phyloP scores from a whole-genome alignment of 768 basidiomycete genomes.

The Chlorophyllum brunneum region DNA sequence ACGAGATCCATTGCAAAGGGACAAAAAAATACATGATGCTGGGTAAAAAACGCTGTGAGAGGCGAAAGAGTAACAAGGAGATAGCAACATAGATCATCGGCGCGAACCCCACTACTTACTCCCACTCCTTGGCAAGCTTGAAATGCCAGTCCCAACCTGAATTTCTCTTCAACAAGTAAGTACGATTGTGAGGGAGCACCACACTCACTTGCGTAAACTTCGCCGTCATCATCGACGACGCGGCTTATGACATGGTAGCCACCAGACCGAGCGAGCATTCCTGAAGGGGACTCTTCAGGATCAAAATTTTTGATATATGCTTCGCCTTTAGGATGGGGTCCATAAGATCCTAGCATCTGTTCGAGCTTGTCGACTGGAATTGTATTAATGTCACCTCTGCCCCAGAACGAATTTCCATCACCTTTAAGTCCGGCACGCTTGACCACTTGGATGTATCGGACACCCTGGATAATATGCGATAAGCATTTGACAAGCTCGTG shows the following conservation, averaged over 20 bases:
- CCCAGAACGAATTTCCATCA: slow-evolving; percentile 22
- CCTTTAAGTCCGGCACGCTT: slow-evolving; percentile 77
- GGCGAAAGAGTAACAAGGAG: too few relatives aligned
- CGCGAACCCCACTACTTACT: slow-evolving; percentile 15
- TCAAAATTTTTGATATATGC: slow-evolving; percentile 77
- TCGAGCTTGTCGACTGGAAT: slow-evolving; percentile 83
- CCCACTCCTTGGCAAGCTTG: slow-evolving; percentile 94
- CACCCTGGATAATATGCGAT: slow-evolving; percentile 43
- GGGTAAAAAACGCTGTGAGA: too few relatives aligned
- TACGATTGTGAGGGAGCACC: neutral
- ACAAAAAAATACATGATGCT: slow-evolving; percentile 6
- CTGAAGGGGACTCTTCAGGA: slow-evolving; percentile 67
- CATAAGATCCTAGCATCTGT: slow-evolving; percentile 93
- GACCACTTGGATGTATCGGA: slow-evolving; percentile 86
- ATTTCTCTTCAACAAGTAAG: neutral
- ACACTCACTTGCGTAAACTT: slow-evolving; percentile 69
- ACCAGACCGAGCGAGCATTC: slow-evolving; percentile 80
- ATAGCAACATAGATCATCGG: neutral
- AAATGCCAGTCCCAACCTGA: slow-evolving; percentile 86
- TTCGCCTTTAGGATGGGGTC: slow-evolving; percentile 61
- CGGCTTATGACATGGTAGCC: slow-evolving; percentile 75
- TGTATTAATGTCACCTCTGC: neutral
- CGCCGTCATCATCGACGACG: slow-evolving; percentile 84
- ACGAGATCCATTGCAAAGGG: slow-evolving; percentile 3
- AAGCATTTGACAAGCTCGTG: neutral